These are phyloP conservation scores for Cladorrhinum sp. DNA, from an alignment of 2,329 filamentous ascomycete genomes.

Conservation along the genomic window DNA sequence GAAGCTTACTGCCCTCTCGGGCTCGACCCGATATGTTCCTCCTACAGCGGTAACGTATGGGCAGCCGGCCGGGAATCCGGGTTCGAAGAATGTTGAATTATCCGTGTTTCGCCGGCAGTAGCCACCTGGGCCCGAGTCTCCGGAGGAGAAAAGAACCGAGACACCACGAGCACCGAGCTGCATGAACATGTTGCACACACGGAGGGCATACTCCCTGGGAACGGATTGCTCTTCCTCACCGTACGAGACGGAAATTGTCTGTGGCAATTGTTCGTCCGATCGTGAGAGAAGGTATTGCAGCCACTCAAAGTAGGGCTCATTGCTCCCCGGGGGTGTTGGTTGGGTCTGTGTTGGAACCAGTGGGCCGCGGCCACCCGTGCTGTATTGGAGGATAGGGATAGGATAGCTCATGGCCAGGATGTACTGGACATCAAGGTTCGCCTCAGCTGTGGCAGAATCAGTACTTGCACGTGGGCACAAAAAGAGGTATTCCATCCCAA, in stretches of 20 bases:
- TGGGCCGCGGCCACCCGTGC: slow-evolving; percentile 58
- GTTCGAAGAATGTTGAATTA: slow-evolving; percentile 48
- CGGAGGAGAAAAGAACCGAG: slow-evolving; percentile 58
- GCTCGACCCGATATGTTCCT: slow-evolving; percentile 44
- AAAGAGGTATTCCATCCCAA: too few relatives aligned
- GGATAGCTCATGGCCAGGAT: slow-evolving; percentile 54
- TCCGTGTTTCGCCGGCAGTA: slow-evolving; percentile 57
- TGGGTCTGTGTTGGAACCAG: slow-evolving; percentile 51
- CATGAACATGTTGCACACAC: slow-evolving; percentile 62
- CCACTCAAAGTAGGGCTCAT: slow-evolving; percentile 67
- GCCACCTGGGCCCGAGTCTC: slow-evolving; percentile 61
- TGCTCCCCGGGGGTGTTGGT: slow-evolving; percentile 51
- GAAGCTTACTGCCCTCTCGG: slow-evolving; percentile 30
- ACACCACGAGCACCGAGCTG: slow-evolving; percentile 67
- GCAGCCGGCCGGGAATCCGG: slow-evolving; percentile 54
- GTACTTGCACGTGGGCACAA: not conserved
- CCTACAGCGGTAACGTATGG: slow-evolving; percentile 59
- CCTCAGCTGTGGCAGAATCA: slow-evolving; percentile 43
- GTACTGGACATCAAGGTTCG: slow-evolving; percentile 63
- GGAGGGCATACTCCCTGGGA: slow-evolving; percentile 56
- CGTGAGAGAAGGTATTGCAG: slow-evolving; percentile 56
- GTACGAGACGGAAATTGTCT: slow-evolving; percentile 63
- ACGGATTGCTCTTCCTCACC: slow-evolving; percentile 66
- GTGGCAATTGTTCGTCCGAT: slow-evolving; percentile 50
- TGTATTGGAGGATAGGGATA: slow-evolving; percentile 56